Conservation (phyloP, 768 basidiomycete genomes). For the Pleurotus eryngii region DNA sequence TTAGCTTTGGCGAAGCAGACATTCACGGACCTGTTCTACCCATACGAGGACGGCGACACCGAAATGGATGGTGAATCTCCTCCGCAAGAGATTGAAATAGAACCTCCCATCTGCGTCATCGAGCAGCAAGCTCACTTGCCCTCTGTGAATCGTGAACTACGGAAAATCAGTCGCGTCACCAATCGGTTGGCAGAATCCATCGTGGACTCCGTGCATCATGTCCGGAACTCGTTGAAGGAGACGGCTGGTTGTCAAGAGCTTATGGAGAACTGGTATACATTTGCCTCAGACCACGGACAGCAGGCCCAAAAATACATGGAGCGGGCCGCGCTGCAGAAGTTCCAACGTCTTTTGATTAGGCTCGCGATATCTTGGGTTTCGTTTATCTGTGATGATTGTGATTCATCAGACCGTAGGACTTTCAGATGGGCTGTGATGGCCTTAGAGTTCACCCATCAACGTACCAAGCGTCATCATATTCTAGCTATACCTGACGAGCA, state of each 20-base stretch:
- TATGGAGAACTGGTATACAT: conserved; percentile 90
- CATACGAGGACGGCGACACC: conserved; percentile 44
- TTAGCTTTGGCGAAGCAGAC: conserved; percentile 73
- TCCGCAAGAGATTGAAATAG: conserved; percentile 28
- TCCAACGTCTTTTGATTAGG: conserved; percentile 80
- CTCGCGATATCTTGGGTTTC: conserved; percentile 97
- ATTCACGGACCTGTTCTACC: conserved; percentile 63
- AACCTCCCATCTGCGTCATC: conserved; percentile 48
- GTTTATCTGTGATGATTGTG: conserved; percentile 98
- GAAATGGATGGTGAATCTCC: conserved; percentile 33
- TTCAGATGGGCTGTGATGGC: conserved; percentile 99
- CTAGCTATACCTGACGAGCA: conserved; percentile 84
- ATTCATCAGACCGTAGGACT: conserved; percentile 90
- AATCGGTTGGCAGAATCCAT: conserved; percentile 91
- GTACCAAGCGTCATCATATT: conserved; percentile 81
- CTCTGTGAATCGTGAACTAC: conserved; percentile 81
- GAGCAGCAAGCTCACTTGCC: conserved; percentile 93
- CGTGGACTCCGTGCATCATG: conserved; percentile 86
- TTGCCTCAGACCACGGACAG: conserved; percentile 94
- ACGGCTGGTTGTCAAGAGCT: conserved; percentile 69
- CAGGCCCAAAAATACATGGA: conserved; percentile 91
- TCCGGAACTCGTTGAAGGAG: conserved; percentile 62
- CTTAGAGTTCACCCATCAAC: conserved; percentile 85
- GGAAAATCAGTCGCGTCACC: conserved; percentile 87
- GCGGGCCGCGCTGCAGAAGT: conserved; percentile 60